Evolutionary conservation across 768 basidiomycete species (phyloP), one percentile per base, ranked within the genome.

Genomic region (Psilocybe sp.): DNA sequence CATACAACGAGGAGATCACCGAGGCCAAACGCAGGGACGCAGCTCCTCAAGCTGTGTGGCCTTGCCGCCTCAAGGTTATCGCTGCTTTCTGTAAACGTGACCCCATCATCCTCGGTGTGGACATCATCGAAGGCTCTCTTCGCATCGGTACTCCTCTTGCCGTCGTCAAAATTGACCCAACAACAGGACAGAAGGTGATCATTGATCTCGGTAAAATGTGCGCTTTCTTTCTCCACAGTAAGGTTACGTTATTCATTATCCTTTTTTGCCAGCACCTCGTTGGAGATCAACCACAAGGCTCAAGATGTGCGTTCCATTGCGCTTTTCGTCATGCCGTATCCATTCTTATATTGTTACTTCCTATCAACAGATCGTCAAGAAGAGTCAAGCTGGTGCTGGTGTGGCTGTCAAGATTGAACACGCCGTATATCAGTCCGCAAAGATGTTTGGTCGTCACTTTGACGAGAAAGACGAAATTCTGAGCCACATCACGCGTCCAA

Each of bases 361-460:
- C 23, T 47, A 43, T 41, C 39, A 61, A 15, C 59, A 92, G 90
- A 75, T 92, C 20, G 81, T 98, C 59, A 98, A 97, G 75, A 95
- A 92, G 69, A 76, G 85, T 2, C 93, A 98, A 67, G 85, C 91
- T n/a, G 96, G 93, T 60, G 95, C 80, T 42, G 96, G 97, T 62
- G 95, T 98, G 12, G 96, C 97, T 0, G 90, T 98, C 59, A 99
- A 98, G 79, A 98, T 98, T 52, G 97, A 98, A 67, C 90, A 96
- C 66, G 95, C 94, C 3, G 87, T 95, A 10, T 94, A 98, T 68
- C 89, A 98, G 70, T 88, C 89, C 19, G 85, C 93, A 23, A 96
- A 94, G 70, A 87, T 93, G 84, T 98, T 89, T 63, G 94, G 95
- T 5, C 84, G 95, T 57, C 96, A 98, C 70, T 98, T 94, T 62